phyloP scores from a whole-genome alignment of 2,329 filamentous ascomycete genomes.

The Beauveria varroae region DNA sequence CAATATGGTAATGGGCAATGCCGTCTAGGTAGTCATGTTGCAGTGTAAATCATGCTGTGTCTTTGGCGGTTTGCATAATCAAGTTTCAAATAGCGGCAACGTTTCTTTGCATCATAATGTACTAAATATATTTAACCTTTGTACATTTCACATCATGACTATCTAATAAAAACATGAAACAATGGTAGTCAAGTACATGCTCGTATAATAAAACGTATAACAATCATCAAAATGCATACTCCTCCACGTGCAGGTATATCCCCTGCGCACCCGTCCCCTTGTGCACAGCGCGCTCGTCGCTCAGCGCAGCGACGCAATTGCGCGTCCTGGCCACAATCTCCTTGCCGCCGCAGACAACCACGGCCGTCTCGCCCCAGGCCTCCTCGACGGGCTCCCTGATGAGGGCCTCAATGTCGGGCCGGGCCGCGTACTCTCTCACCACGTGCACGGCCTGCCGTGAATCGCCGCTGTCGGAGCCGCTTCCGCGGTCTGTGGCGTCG shows the following conservation, averaged over 20 bases:
- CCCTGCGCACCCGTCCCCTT: conserved; percentile 58
- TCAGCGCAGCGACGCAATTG: conserved; percentile 47
- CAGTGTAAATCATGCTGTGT: too few relatives aligned
- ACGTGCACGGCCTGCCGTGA: conserved; percentile 11
- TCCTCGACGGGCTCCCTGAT: conserved; percentile 48
- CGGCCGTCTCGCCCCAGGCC: conserved; percentile 52
- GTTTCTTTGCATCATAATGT: too few relatives aligned
- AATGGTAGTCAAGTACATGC: not conserved
- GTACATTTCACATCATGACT: too few relatives aligned
- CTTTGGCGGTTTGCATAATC: too few relatives aligned
- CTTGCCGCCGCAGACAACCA: conserved; percentile 52
- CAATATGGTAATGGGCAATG: too few relatives aligned
- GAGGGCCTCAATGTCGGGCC: conserved; percentile 44
- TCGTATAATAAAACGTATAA: not conserved
- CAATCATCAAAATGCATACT: conserved; percentile 44
- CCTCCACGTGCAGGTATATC: conserved; percentile 52
- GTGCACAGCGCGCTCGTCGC: conserved; percentile 55
- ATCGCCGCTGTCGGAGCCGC: conserved; percentile 14
- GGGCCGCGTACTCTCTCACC: conserved; percentile 35
- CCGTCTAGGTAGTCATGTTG: too few relatives aligned
- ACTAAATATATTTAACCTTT: too few relatives aligned
- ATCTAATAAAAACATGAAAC: too few relatives aligned
- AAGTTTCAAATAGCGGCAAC: too few relatives aligned
- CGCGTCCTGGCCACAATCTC: conserved; percentile 46
- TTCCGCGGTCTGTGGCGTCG: not conserved